phyloP scores from a whole-genome alignment of 352 stramenopile genomes.

The Blastocystis sp. region DNA sequence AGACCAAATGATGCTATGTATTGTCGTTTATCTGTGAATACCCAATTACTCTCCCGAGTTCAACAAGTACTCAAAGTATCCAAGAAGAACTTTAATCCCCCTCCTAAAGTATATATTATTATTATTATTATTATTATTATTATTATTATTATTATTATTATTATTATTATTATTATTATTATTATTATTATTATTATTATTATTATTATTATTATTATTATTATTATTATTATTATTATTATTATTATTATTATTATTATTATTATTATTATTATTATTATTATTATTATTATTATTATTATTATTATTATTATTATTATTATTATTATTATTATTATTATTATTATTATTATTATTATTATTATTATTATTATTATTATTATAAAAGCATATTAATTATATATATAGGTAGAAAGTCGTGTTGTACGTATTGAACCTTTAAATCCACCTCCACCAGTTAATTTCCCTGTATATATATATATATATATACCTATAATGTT shows the following conservation, averaged over 20 bases:
- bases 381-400: too few relatives aligned
- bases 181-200: too few relatives aligned
- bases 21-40: conserved; percentile 93
- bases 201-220: too few relatives aligned
- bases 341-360: too few relatives aligned
- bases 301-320: too few relatives aligned
- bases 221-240: too few relatives aligned
- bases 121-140: conserved; percentile 51
- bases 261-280: too few relatives aligned
- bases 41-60: conserved; percentile 87
- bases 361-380: conserved; percentile 1
- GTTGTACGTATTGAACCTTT: conserved; percentile 85
- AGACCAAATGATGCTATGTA: conserved; percentile 82
- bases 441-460: conserved; percentile 89
- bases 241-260: too few relatives aligned
- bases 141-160: conserved; percentile 38
- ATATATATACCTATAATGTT: too few relatives aligned
- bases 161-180: not conserved
- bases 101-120: too few relatives aligned
- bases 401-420: conserved; percentile 78
- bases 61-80: conserved; percentile 89
- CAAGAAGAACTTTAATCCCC: conserved; percentile 96
- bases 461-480: conserved; percentile 60
- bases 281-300: too few relatives aligned
- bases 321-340: too few relatives aligned